These are phyloP conservation scores for Purshia tridentata DNA, from an alignment of 306 rosid species.

Conservation along the genomic window DNA sequence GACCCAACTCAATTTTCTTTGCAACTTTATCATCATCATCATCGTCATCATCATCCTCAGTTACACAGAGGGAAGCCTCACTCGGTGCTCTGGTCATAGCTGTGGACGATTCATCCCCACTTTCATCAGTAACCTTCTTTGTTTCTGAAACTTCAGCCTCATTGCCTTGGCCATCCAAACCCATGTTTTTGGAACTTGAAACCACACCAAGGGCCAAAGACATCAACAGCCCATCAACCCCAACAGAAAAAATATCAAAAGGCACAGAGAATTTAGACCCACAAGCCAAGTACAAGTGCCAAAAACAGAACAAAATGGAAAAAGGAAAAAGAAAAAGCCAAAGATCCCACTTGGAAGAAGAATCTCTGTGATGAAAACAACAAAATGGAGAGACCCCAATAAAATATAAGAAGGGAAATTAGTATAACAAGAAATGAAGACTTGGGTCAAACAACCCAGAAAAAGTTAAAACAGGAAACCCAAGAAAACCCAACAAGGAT, in stretches of 20 bases:
- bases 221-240: slow-evolving; percentile 47
- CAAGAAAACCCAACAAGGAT: slow-evolving; percentile 27
- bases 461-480: slow-evolving; percentile 28
- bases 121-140: slow-evolving; percentile 34
- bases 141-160: slow-evolving; percentile 32
- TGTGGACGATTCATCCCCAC: slow-evolving; percentile 33
- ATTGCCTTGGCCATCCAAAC: slow-evolving; percentile 58
- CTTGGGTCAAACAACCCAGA: slow-evolving; percentile 57
- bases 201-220: slow-evolving; percentile 49
- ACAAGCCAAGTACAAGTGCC: slow-evolving; percentile 13
- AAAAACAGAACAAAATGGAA: slow-evolving; percentile 18
- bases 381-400: slow-evolving; percentile 31
- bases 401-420: slow-evolving; percentile 7
- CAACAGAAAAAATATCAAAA: slow-evolving; percentile 11
- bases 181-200: slow-evolving; percentile 61
- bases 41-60: slow-evolving; percentile 87
- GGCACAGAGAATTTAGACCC: slow-evolving; percentile 26
- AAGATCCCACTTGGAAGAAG: slow-evolving; percentile 44
- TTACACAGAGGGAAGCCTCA: slow-evolving; percentile 58
- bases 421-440: slow-evolving; percentile 6
- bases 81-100: slow-evolving; percentile 43
- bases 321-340: slow-evolving; percentile 15
- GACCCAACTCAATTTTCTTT: slow-evolving; percentile 81
- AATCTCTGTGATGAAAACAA: slow-evolving; percentile 41
- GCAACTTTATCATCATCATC: slow-evolving; percentile 78